These are phyloP conservation scores for Candida dubliniensis DNA, from an alignment of 1,139 yeast species.

Conservation along the genomic window DNA sequence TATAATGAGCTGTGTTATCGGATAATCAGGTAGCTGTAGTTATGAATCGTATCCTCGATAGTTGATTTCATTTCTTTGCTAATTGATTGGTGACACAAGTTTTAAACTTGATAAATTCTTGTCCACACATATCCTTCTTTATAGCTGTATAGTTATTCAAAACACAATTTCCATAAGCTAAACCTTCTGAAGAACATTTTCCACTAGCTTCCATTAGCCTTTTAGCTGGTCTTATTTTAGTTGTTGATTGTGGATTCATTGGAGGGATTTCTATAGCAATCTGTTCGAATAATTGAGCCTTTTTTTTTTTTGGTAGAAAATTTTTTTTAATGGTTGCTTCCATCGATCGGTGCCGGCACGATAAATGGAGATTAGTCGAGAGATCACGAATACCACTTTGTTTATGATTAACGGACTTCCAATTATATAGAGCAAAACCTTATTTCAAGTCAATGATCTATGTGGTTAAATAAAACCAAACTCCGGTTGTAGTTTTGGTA, in stretches of 20 bases:
- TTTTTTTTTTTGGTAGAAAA: neutral
- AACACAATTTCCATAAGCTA: constrained; percentile 64
- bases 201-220: constrained; percentile 37
- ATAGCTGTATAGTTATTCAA: constrained; percentile 55
- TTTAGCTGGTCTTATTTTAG: constrained; percentile 41
- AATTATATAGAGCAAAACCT: too few relatives aligned
- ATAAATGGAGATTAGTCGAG: too few relatives aligned
- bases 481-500: too few relatives aligned
- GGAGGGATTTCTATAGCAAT: neutral
- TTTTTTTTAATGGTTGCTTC: neutral
- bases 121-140: constrained; percentile 53
- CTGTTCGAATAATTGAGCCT: neutral
- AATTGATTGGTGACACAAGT: constrained; percentile 48
- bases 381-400: too few relatives aligned
- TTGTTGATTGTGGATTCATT: constrained; percentile 1
- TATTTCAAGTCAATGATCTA: too few relatives aligned
- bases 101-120: constrained; percentile 58
- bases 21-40: neutral
- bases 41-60: neutral
- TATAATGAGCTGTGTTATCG: too few relatives aligned
- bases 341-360: too few relatives aligned
- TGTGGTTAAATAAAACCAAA: too few relatives aligned
- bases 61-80: constrained; percentile 4
- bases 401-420: too few relatives aligned
- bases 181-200: constrained; percentile 43